Evolutionary conservation across 805 yeast genomes (phyloP), one percentile per base, ranked within the genome.

Genomic region (Lipomyces mesembrius): DNA sequence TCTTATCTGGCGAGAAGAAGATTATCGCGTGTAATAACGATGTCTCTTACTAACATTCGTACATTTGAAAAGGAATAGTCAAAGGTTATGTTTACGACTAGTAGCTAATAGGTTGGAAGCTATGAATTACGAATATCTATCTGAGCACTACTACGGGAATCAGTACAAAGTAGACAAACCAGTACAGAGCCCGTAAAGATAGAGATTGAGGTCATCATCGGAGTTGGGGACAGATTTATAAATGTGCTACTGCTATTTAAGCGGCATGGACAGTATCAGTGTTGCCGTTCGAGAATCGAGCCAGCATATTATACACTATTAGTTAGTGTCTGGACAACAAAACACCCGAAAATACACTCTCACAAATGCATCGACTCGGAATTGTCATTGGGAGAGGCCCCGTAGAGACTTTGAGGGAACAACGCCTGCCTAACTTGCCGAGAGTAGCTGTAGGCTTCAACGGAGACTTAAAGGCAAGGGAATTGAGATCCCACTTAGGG

Each of bases 381-480:
- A 62, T 57, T 2, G 67, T 59, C 34, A n/a, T 51, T 1, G 67
- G 17, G 6, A n/a, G n/a, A n/a, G n/a, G 69, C 69, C 6, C 64
- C 69, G 25, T 39, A 56, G 27, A 66, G 61, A 2, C 59, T 35
- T 59, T 66, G 69, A n/a, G 67, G 67, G 37, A 66, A 64, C 0
- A 66, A 57, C 63, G 69, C 27, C 67, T 67, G 59, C 69, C 69
- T 35, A 60, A 66, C 34, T 63, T 61, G 57, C 14, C 65, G 39
- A 3, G 61, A 51, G 25, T 62, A 56, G 39, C 14, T 35, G 39
- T 12, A 0, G 68, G 62, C 17, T 43, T 52, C 55, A 62, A 62
- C 8, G 63, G 63, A 7, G 27, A 39, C n/a, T 61, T 22, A 22
- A 25, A 25, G 3, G 29, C 29, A 27, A 27, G n/a, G n/a, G n/a